Evolutionary conservation across 495 filamentous ascomycete genomes (phyloP).

Genomic region (Hypoxylon fuscum): DNA sequence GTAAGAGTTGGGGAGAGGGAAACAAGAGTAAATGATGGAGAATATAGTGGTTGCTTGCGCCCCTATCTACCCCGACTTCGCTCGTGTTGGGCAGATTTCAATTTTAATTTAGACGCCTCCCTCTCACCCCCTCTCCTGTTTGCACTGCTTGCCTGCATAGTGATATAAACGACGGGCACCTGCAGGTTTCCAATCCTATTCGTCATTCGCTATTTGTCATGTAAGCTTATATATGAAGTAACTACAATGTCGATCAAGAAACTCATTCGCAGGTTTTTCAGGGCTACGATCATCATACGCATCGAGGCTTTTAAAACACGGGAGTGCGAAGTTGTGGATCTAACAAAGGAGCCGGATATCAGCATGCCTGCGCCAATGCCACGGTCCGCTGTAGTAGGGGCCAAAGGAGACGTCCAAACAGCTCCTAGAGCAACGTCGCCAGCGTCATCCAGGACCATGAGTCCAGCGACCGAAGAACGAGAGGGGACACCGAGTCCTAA

Average conservation of each 20-base stretch:
- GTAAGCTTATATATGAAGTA: slow-evolving; percentile 2
- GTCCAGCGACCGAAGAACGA: background rate
- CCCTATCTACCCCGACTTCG: too few species aligned
- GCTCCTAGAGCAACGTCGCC: background rate
- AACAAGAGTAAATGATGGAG: background rate
- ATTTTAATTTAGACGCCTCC: too few species aligned
- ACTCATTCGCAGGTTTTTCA: slow-evolving; percentile 22
- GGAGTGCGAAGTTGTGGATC: slow-evolving; percentile 15
- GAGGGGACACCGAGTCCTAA: slow-evolving; percentile 2
- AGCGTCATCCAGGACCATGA: slow-evolving; percentile 9
- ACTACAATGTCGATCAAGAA: slow-evolving; percentile 16
- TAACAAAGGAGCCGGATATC: slow-evolving; percentile 4
- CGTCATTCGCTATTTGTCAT: background rate
- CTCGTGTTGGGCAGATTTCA: too few species aligned
- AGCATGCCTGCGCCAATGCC: background rate
- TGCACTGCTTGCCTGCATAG: too few species aligned
- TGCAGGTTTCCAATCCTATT: background rate
- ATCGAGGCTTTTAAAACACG: background rate
- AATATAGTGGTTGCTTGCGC: too few species aligned
- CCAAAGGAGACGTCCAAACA: background rate
- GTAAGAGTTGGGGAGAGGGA: background rate
- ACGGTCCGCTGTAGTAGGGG: background rate
- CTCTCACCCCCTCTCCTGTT: background rate
- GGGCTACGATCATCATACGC: slow-evolving; percentile 20
- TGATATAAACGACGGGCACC: background rate